Evolutionary conservation across 331 rosid species (phyloP).

Genomic region (Cydonia oblonga): DNA sequence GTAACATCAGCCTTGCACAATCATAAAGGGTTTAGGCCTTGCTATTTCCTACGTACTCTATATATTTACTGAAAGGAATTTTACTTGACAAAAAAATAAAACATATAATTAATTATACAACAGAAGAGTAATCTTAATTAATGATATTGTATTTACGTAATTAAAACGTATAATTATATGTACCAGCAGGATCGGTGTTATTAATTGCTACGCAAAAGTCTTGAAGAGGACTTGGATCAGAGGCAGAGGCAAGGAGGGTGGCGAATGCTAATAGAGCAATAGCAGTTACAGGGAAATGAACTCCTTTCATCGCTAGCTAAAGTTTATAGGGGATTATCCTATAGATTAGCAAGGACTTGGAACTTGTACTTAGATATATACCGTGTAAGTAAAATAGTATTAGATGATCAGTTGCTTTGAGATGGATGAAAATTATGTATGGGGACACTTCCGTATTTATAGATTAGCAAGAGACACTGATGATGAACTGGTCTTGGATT

Average conservation of each 20-base stretch:
- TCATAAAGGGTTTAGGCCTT: not conserved
- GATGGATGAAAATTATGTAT: not conserved
- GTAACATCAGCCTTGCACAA: not conserved
- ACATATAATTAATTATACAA: too few species aligned
- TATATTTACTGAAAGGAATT: not conserved
- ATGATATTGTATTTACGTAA: not conserved
- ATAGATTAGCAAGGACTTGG: too few species aligned
- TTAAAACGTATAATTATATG: not conserved
- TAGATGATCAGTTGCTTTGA: not conserved
- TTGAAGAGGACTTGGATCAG: not conserved
- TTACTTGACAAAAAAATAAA: too few species aligned
- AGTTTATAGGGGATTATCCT: too few species aligned
- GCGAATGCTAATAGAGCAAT: not conserved
- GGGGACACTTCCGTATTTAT: not conserved
- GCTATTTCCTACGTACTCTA: not conserved
- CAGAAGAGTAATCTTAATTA: too few species aligned
- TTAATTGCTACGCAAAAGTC: not conserved
- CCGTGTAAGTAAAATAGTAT: too few species aligned
- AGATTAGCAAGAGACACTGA: not conserved
- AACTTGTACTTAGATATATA: too few species aligned
- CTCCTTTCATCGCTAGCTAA: not conserved
- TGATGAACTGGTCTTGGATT: not conserved
- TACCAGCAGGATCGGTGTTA: not conserved
- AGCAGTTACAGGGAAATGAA: not conserved
- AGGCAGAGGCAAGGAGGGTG: not conserved